phyloP scores from a whole-genome alignment of 306 rosid genomes.

The Lathyrus sativus region DNA sequence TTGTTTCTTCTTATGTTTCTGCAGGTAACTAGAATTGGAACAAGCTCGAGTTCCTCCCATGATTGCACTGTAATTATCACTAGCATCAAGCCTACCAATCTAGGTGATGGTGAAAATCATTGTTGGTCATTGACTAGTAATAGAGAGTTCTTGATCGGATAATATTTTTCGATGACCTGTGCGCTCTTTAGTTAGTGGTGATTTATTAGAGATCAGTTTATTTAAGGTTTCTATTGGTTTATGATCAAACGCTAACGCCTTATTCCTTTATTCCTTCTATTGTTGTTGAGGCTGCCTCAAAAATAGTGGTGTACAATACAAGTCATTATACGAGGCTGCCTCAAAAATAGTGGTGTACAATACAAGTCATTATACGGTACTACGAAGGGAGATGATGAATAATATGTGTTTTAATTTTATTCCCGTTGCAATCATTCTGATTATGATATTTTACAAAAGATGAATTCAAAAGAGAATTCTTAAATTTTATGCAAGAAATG shows the following conservation, averaged over 20 bases:
- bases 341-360: too few relatives aligned
- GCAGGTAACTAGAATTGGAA: background rate
- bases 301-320: too few relatives aligned
- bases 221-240: background rate
- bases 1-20: background rate
- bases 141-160: too few relatives aligned
- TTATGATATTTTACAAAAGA: conserved; percentile 20
- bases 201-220: too few relatives aligned
- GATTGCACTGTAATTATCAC: background rate
- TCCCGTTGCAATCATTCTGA: conserved; percentile 13
- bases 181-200: background rate
- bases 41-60: background rate
- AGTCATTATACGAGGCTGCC: too few relatives aligned
- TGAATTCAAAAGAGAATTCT: conserved; percentile 38
- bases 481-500: conserved; percentile 32
- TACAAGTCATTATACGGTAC: too few relatives aligned
- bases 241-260: background rate
- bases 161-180: background rate
- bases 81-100: background rate
- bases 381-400: too few relatives aligned
- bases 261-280: background rate
- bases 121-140: background rate
- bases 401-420: background rate
- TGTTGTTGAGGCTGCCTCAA: background rate
- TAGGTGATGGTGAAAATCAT: background rate